Conservation (phyloP, 371 early-diverging fungal species). For the Apophysomyces ossiformis region DNA sequence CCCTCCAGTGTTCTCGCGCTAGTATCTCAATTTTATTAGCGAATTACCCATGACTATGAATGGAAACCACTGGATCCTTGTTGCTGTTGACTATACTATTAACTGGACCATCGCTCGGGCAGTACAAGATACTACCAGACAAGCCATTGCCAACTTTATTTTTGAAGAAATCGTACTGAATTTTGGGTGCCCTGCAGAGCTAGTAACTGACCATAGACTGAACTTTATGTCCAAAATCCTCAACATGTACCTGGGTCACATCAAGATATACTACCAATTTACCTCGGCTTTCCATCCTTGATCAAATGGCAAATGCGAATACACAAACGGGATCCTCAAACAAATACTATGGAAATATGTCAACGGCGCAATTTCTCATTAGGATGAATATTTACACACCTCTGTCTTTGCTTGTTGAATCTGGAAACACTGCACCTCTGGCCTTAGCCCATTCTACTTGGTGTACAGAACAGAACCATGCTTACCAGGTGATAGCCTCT, state of each 20-base stretch:
- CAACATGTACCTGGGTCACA: not conserved
- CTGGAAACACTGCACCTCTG: slow-evolving; percentile 11
- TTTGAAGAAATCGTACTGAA: slow-evolving; percentile 31
- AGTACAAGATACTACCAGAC: slow-evolving; percentile 32
- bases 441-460: slow-evolving; percentile 14
- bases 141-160: slow-evolving; percentile 38
- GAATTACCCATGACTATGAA: no score
- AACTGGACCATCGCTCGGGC: slow-evolving; percentile 45
- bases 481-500: slow-evolving; percentile 9
- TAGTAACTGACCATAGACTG: not conserved
- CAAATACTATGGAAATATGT: slow-evolving; percentile 25
- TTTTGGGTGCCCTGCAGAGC: no score
- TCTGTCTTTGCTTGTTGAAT: slow-evolving; percentile 15
- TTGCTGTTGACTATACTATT: no score
- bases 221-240: slow-evolving; percentile 15
- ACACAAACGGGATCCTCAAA: slow-evolving; percentile 16
- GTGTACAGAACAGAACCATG: slow-evolving; percentile 12
- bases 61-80: no score
- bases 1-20: no score
- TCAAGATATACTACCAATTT: slow-evolving; percentile 13
- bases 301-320: slow-evolving; percentile 26
- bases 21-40: no score
- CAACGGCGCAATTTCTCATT: slow-evolving; percentile 19
- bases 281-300: slow-evolving; percentile 20
- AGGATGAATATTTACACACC: slow-evolving; percentile 19